Percentiles rank a stretch among this genome's conserved stretches.
Evolutionary conservation across 228 moss, liverwort and hornwort species (phyloP).

Genomic region (Sphagnum fallax): DNA sequence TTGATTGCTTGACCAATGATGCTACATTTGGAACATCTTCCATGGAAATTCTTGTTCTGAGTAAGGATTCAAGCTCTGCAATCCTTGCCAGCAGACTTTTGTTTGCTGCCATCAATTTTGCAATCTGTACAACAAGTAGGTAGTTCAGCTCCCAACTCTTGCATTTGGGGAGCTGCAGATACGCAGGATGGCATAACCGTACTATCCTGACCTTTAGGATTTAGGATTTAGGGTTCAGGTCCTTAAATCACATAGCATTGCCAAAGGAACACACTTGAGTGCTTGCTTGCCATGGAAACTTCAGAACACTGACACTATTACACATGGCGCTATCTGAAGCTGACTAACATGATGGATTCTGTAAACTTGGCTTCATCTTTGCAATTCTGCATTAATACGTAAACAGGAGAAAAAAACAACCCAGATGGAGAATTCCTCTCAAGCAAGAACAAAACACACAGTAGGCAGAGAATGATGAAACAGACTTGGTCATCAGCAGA

Average conservation of each 20-base stretch:
- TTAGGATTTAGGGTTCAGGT: background rate
- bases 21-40: background rate
- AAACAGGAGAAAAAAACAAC: background rate
- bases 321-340: background rate
- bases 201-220: background rate
- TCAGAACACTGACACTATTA: background rate
- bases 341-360: background rate
- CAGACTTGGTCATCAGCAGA: background rate
- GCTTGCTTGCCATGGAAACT: background rate
- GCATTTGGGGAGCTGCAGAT: no score
- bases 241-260: background rate
- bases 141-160: background rate
- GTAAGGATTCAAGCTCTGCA: constrained; percentile 19
- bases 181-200: no score
- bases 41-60: constrained; percentile 5
- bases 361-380: background rate
- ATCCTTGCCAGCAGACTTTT: constrained; percentile 27
- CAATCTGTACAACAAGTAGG: constrained; percentile 13
- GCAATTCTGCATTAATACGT: background rate
- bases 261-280: background rate
- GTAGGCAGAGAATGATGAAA: background rate
- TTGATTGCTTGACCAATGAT: background rate
- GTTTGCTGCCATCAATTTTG: constrained; percentile 18
- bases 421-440: background rate
- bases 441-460: background rate